Base-by-base conservation (phyloP, 768 basidiomycete genomes). In the Mycena leptocephala region DNA sequence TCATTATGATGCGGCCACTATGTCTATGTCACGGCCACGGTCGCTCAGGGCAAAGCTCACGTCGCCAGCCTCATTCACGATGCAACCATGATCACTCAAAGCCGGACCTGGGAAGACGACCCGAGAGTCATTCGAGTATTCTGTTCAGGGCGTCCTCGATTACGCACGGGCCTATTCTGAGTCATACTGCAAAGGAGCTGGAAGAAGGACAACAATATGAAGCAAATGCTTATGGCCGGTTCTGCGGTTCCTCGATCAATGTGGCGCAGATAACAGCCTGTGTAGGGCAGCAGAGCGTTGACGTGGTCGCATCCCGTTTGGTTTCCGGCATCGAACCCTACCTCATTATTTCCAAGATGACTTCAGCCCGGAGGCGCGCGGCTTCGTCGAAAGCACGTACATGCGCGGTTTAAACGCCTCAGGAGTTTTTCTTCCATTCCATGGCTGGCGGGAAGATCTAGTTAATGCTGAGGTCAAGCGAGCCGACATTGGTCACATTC, bases 381-480 rank as follows among this genome's bases (percentile, higher is more conserved):
- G 98, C 22, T 99, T 99, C 83, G 98, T 99, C 75, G 98, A 99
- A 85, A 99, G 99, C 84, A 99, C 98, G 26, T 99, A 99, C 81
- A 89, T 99, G 39, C 95, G 97, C 71, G 97, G 98, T 28, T 84
- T 99, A n/a, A 74, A 99, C 97, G 3, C 98, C 98, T 0, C 97
- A 99, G 78, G 98, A 99, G 83, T 99, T 96, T 89, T 99, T 99
- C 91, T 99, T 99, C 93, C 98, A 99, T 85, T 98, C 98, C 71
- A 99, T 99, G 98, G 98, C 98, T 80, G 98, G 98, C 85, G 96
- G 98, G 79, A 98, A 99, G 98, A 98, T 89, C 86, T 99, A 66
- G 99, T 99, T 81, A 98, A 99, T 90, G 99, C 98, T 4, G 98
- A 98, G 46, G 97, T 99, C 84, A 99, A 99, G 89, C 99, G 98